Evolutionary conservation across 345 rosid species (phyloP).

Genomic region (Lumnitzera racemosa): DNA sequence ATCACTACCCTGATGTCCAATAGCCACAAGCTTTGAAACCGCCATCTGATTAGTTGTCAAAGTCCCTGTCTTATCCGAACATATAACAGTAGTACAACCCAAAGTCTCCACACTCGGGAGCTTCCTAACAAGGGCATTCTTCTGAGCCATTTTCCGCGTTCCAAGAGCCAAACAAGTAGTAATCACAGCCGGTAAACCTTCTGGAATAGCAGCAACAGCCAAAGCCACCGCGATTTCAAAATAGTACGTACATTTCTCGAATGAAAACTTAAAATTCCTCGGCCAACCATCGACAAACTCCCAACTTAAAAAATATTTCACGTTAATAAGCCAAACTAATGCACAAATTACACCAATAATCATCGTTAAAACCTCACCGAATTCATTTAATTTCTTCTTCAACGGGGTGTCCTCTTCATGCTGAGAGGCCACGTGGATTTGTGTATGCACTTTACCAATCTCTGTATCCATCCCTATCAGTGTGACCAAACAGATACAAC

Average conservation of each 20-base stretch:
- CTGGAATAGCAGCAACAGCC: constrained; percentile 41
- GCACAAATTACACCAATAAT: constrained; percentile 30
- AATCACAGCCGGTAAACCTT: constrained; percentile 39
- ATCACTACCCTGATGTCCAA: constrained; percentile 12
- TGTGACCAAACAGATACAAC: constrained; percentile 29
- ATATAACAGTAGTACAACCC: constrained; percentile 45
- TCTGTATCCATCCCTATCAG: constrained; percentile 30
- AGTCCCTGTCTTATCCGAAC: constrained; percentile 47
- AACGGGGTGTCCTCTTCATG: constrained; percentile 29
- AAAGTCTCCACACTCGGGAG: constrained; percentile 46
- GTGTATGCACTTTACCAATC: constrained; percentile 31
- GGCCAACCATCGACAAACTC: constrained; percentile 36
- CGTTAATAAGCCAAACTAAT: constrained; percentile 33
- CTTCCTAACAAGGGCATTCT: constrained; percentile 45
- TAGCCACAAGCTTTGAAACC: constrained; percentile 31
- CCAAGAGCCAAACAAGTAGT: constrained; percentile 40
- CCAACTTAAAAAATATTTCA: constrained; percentile 33
- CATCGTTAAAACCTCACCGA: constrained; percentile 25
- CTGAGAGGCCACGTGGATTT: constrained; percentile 29
- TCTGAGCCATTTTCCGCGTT: constrained; percentile 43
- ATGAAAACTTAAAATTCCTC: constrained; percentile 33
- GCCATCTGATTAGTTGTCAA: constrained; percentile 48
- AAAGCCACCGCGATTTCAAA: constrained; percentile 37
- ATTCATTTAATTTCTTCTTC: constrained; percentile 32
- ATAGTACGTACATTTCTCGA: constrained; percentile 38